A percentile compares a stretch with the other conserved stretches of the same genome.
Conservation (phyloP, 352 stramenopile genomes). For the Globisporangium emineosum region DNA sequence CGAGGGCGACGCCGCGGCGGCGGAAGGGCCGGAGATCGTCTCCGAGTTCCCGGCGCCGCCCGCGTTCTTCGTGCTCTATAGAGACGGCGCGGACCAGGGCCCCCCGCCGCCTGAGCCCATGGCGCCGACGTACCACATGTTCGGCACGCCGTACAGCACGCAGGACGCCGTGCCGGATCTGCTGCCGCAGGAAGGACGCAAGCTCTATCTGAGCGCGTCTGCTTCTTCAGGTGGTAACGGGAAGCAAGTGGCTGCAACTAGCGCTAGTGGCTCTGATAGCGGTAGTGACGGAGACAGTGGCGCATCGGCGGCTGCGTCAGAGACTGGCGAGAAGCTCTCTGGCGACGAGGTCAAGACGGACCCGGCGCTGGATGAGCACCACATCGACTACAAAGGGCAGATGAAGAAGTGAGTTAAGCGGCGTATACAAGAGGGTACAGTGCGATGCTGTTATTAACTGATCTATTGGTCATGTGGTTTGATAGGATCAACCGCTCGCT, state of each 20-base stretch:
- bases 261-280: background rate
- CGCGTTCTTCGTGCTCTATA: constrained; percentile 75
- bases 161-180: constrained; percentile 78
- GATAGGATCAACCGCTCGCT: constrained; percentile 78
- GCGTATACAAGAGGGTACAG: background rate
- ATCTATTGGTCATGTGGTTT: background rate
- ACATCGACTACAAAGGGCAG: constrained; percentile 68
- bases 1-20: constrained; percentile 12
- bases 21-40: constrained; percentile 75
- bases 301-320: background rate
- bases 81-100: constrained; percentile 41
- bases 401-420: constrained; percentile 63
- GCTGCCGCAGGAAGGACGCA: constrained; percentile 52
- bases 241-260: background rate
- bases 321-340: constrained; percentile 17
- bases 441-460: background rate
- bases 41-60: constrained; percentile 79
- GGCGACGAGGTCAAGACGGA: constrained; percentile 7
- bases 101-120: constrained; percentile 67
- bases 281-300: background rate
- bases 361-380: constrained; percentile 3
- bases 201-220: constrained; percentile 40
- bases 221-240: background rate
- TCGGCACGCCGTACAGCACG: constrained; percentile 80
- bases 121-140: constrained; percentile 83